Evolutionary conservation across 2,329 filamentous ascomycete species (phyloP).

Genomic region (Penicillium sp.): DNA sequence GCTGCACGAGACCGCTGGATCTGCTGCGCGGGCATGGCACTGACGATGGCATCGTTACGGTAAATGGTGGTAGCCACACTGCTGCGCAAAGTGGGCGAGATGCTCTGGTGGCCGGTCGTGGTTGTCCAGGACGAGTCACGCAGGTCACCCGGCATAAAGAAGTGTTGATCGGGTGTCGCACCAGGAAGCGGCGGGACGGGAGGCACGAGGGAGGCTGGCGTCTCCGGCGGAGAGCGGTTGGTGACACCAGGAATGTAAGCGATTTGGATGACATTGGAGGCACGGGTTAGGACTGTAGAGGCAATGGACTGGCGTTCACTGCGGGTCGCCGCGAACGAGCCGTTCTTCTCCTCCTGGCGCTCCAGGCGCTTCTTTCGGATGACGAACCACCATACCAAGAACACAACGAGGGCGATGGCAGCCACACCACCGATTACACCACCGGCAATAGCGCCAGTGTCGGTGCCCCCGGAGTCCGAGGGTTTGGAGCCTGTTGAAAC

Average conservation of each 20-base stretch:
- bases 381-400: constrained; percentile 78
- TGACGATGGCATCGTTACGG: constrained; percentile 79
- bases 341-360: constrained; percentile 51
- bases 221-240: constrained; percentile 77
- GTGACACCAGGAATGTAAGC: constrained; percentile 97
- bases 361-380: constrained; percentile 64
- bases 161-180: constrained; percentile 65
- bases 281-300: constrained; percentile 86
- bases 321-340: constrained; percentile 45
- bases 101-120: constrained; percentile 47
- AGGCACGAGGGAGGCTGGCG: constrained; percentile 71
- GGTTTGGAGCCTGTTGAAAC: constrained; percentile 8
- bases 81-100: constrained; percentile 41
- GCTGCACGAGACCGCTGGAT: constrained; percentile 81
- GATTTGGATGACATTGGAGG: constrained; percentile 98
- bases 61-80: constrained; percentile 92
- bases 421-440: constrained; percentile 78
- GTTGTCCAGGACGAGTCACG: constrained; percentile 85
- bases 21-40: constrained; percentile 68
- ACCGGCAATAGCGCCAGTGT: constrained; percentile 77
- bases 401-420: constrained; percentile 65
- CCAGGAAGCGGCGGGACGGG: constrained; percentile 85
- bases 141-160: constrained; percentile 84
- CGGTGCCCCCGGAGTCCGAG: constrained; percentile 44
- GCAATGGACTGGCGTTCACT: constrained; percentile 79